Conservation (phyloP, 176 grass and related monocot species). For the Musa beccarii region DNA sequence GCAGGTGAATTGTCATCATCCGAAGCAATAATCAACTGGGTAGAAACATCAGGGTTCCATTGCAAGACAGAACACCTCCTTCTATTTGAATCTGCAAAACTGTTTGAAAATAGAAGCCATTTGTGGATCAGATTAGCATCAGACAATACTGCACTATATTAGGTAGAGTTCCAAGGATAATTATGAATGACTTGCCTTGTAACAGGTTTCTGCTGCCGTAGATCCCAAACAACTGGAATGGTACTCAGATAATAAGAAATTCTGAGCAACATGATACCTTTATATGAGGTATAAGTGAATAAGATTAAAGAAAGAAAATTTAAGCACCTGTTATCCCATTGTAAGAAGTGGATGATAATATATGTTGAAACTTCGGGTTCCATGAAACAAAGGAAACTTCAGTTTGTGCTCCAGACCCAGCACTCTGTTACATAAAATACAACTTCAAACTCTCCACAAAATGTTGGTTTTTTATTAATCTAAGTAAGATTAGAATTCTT, state of each 20-base stretch:
- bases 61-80: constrained; percentile 90
- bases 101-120: constrained; percentile 34
- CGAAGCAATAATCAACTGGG: constrained; percentile 87
- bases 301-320: constrained; percentile 9
- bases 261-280: background rate
- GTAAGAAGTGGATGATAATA: constrained; percentile 76
- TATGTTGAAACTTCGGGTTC: constrained; percentile 96
- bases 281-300: constrained; percentile 1
- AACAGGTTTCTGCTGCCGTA: constrained; percentile 72
- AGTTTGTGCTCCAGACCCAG: constrained; percentile 75
- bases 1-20: constrained; percentile 90
- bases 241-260: constrained; percentile 5
- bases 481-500: no score
- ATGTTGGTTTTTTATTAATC: no score
- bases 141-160: no score
- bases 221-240: constrained; percentile 92
- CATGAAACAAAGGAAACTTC: constrained; percentile 89
- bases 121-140: background rate
- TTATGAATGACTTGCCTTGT: constrained; percentile 48
- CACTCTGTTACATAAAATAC: constrained; percentile 36
- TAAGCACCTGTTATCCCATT: constrained; percentile 78
- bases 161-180: background rate
- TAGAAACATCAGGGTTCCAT: constrained; percentile 95
- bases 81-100: constrained; percentile 82
- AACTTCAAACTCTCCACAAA: background rate